These are phyloP conservation scores for Salix purpurea DNA, from an alignment of 345 rosid genomes.

Conservation along the genomic window DNA sequence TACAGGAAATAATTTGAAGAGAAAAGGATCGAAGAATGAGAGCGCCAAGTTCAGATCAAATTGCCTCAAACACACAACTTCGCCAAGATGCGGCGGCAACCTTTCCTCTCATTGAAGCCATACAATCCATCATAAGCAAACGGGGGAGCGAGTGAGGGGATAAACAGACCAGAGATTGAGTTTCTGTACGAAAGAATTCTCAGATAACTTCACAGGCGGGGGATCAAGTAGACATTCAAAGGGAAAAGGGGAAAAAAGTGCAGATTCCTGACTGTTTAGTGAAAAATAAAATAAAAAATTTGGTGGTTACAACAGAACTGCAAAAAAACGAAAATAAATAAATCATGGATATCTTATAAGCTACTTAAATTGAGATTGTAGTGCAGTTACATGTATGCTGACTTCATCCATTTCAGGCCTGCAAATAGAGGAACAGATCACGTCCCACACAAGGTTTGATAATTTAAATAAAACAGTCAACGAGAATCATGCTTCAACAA, in stretches of 20 bases:
- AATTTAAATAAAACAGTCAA: background rate
- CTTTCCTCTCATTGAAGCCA: background rate
- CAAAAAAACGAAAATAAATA: background rate
- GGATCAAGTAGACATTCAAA: background rate
- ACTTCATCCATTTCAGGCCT: conserved; percentile 9
- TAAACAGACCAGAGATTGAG: background rate
- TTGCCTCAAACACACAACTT: background rate
- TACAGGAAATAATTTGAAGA: background rate
- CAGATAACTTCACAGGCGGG: background rate
- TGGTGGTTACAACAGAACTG: background rate
- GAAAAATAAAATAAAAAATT: background rate
- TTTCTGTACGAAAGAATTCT: background rate
- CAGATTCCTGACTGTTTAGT: background rate
- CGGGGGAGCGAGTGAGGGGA: background rate
- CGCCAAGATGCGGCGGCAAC: background rate
- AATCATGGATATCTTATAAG: background rate
- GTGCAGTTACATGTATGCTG: background rate
- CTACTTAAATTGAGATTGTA: background rate
- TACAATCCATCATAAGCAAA: too few relatives aligned
- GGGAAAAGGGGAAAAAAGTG: background rate
- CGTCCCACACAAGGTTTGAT: background rate
- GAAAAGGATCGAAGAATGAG: background rate
- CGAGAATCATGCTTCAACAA: background rate
- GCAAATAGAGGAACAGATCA: conserved; percentile 3
- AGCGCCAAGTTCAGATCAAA: background rate